Evolutionary conservation across 1,139 yeast genomes (phyloP).

Genomic region (Blastobotrys buckinghamii): DNA sequence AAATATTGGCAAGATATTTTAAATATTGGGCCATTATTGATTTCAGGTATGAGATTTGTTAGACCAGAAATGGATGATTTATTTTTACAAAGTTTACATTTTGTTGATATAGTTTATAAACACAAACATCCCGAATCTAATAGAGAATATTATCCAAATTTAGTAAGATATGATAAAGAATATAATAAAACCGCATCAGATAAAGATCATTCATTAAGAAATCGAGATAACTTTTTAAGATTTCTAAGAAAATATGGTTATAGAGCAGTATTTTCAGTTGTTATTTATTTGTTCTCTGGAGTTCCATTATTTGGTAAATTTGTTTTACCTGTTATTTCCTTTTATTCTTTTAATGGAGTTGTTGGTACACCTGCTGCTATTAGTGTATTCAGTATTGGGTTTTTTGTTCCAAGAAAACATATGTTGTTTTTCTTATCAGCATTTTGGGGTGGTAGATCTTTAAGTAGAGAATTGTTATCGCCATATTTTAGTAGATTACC

Average conservation of each 20-base stretch:
- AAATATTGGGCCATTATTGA: constrained; percentile 41
- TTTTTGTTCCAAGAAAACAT: constrained; percentile 35
- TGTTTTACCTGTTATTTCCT: constrained; percentile 40
- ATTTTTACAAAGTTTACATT: constrained; percentile 39
- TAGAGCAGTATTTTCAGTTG: constrained; percentile 26
- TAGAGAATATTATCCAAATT: constrained; percentile 23
- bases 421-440: constrained; percentile 39
- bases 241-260: constrained; percentile 25
- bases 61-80: constrained; percentile 36
- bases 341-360: constrained; percentile 41
- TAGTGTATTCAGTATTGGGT: constrained; percentile 35
- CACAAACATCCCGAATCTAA: constrained; percentile 36
- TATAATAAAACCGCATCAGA: not conserved
- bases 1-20: constrained; percentile 38
- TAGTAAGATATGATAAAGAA: constrained; percentile 17
- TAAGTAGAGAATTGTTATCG: constrained; percentile 43
- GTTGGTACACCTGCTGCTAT: constrained; percentile 46
- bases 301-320: constrained; percentile 40
- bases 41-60: constrained; percentile 38
- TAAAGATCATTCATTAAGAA: not conserved
- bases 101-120: constrained; percentile 38
- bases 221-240: constrained; percentile 6
- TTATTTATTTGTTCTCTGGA: constrained; percentile 29
- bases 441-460: constrained; percentile 43
- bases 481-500: constrained; percentile 51